Conservation (phyloP, 139 green algal species). For the Micractinium sp. region DNA sequence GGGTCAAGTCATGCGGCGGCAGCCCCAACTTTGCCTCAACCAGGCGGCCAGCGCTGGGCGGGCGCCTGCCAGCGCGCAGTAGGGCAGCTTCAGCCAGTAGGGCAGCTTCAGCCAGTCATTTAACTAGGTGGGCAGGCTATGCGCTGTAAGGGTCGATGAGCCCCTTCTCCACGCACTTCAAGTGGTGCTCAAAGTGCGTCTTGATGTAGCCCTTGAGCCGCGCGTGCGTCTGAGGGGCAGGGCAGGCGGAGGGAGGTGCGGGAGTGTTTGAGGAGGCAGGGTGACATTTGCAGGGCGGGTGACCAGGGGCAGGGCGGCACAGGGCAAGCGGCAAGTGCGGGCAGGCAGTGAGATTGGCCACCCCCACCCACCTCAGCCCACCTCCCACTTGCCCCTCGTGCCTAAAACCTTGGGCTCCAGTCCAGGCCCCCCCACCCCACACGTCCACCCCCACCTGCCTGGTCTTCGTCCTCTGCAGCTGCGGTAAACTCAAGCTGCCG, state of each 20-base stretch:
- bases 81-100: too few species aligned
- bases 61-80: too few species aligned
- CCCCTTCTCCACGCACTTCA: constrained; percentile 49
- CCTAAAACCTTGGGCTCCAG: too few species aligned
- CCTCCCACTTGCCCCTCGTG: too few species aligned
- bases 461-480: constrained; percentile 8
- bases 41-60: too few species aligned
- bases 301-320: neutral
- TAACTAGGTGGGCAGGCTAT: neutral
- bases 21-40: too few species aligned
- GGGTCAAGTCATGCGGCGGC: too few species aligned
- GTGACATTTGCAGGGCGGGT: neutral
- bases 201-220: constrained; percentile 46
- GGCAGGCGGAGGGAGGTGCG: neutral
- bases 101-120: too few species aligned
- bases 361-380: too few species aligned
- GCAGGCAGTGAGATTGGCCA: too few species aligned
- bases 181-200: constrained; percentile 42
- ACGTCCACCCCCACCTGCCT: neutral
- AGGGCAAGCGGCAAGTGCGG: neutral
- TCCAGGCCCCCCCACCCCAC: too few species aligned
- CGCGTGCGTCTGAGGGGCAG: constrained; percentile 24
- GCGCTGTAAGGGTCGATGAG: constrained; percentile 21
- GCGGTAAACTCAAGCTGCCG: constrained; percentile 41
- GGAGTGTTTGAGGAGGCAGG: neutral